Percentiles rank a stretch among this genome's conserved stretches.
Conservation (phyloP, 1,284 basidiomycete species). For the Ceraceosorus guamensis region DNA sequence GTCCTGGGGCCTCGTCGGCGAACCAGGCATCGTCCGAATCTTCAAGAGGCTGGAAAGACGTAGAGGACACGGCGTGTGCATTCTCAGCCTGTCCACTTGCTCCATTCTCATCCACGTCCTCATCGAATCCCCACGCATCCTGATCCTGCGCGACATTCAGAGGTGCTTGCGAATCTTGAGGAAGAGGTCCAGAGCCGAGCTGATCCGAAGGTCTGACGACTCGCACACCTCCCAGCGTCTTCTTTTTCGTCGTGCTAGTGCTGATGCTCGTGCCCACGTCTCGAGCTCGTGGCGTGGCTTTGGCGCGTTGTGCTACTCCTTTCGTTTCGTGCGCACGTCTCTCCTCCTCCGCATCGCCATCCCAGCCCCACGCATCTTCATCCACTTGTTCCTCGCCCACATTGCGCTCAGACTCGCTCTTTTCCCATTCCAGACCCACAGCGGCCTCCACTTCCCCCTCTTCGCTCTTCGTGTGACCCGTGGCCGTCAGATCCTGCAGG, state of each 20-base stretch:
- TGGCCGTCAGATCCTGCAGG: no score
- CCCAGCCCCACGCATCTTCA: no score
- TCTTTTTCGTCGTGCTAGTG: background rate
- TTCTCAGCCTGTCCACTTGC: background rate
- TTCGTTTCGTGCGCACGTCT: no score
- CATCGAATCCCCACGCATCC: conserved; percentile 34
- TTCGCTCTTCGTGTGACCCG: no score
- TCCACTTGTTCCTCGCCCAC: no score
- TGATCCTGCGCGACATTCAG: conserved; percentile 1
- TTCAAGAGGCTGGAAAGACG: background rate
- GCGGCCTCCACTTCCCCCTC: no score
- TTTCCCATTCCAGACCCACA: no score
- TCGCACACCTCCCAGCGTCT: conserved; percentile 20
- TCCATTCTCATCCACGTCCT: conserved; percentile 11
- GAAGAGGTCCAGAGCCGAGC: conserved; percentile 33
- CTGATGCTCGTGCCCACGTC: no score
- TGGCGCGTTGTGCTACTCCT: no score
- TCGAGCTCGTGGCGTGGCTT: no score
- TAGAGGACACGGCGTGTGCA: background rate
- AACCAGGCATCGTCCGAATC: conserved; percentile 10
- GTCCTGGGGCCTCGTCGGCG: background rate
- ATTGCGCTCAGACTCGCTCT: no score
- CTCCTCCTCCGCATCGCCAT: no score
- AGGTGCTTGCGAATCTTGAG: conserved; percentile 10
- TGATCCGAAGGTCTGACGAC: conserved; percentile 30